phyloP scores from a whole-genome alignment of 164 flowering plant genomes.

The grape (Vitis vinifera) region ASM3070453v1 NC_081808.1:3997001-3997500 shows the following conservation, averaged over 20 bases:
- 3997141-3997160: slow-evolving; percentile 58
- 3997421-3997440: slow-evolving; percentile 45
- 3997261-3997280: slow-evolving; percentile 63
- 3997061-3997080: slow-evolving; percentile 48
- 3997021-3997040: slow-evolving; percentile 44
- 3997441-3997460: slow-evolving; percentile 36
- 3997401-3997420: slow-evolving; percentile 44
- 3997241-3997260: slow-evolving; percentile 73
- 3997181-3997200: slow-evolving; percentile 39
- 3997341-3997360: slow-evolving; percentile 74
- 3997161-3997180: slow-evolving; percentile 59
- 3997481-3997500: slow-evolving; percentile 49
- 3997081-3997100: slow-evolving; percentile 41
- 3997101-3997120: slow-evolving; percentile 45
- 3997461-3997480: slow-evolving; percentile 62
- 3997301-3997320: slow-evolving; percentile 63
- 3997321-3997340: slow-evolving; percentile 77
- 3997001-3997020: slow-evolving; percentile 40
- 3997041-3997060: slow-evolving; percentile 58
- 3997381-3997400: slow-evolving; percentile 59
- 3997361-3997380: slow-evolving; percentile 59
- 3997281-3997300: slow-evolving; percentile 40
- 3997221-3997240: slow-evolving; percentile 45
- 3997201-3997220: slow-evolving; percentile 36
- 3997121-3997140: slow-evolving; percentile 39